These are phyloP conservation scores for Thelephora aurantiotincta DNA, from an alignment of 768 basidiomycete genomes.

Conservation along the genomic window DNA sequence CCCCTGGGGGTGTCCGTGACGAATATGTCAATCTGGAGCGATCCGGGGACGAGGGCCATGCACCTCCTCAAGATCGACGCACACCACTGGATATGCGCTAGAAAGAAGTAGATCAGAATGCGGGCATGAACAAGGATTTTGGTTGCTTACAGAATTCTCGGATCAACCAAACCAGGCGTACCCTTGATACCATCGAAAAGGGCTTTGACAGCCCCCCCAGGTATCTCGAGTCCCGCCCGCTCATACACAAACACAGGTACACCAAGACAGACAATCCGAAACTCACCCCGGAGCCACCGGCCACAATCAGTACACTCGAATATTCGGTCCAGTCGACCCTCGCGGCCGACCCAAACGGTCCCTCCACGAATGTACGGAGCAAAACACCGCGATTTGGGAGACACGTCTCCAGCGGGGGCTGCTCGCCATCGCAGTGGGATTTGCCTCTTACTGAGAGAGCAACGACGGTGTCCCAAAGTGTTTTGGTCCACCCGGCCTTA, in stretches of 20 bases:
- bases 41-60: slow-evolving; percentile 33
- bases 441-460: slow-evolving; percentile 18
- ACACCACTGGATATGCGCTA: slow-evolving; percentile 70
- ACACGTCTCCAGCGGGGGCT: slow-evolving; percentile 14
- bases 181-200: slow-evolving; percentile 30
- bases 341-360: slow-evolving; percentile 53
- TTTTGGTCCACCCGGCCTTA: slow-evolving; percentile 53
- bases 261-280: slow-evolving; percentile 57
- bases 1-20: slow-evolving; percentile 37
- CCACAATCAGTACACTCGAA: slow-evolving; percentile 46
- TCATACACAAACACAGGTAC: slow-evolving; percentile 43
- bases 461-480: slow-evolving; percentile 44
- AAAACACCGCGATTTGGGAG: slow-evolving; percentile 34
- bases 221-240: slow-evolving; percentile 34
- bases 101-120: background rate
- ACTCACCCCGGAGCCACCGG: slow-evolving; percentile 65
- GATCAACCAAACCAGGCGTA: slow-evolving; percentile 67
- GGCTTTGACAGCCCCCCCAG: slow-evolving; percentile 29
- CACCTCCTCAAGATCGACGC: slow-evolving; percentile 52
- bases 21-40: slow-evolving; percentile 58
- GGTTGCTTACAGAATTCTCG: slow-evolving; percentile 51
- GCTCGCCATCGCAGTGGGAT: slow-evolving; percentile 17
- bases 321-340: slow-evolving; percentile 45
- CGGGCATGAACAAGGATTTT: slow-evolving; percentile 2
- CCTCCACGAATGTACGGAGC: slow-evolving; percentile 44